Conservation (phyloP, 2,329 filamentous ascomycete species). For the Penicillium concentricum region DNA sequence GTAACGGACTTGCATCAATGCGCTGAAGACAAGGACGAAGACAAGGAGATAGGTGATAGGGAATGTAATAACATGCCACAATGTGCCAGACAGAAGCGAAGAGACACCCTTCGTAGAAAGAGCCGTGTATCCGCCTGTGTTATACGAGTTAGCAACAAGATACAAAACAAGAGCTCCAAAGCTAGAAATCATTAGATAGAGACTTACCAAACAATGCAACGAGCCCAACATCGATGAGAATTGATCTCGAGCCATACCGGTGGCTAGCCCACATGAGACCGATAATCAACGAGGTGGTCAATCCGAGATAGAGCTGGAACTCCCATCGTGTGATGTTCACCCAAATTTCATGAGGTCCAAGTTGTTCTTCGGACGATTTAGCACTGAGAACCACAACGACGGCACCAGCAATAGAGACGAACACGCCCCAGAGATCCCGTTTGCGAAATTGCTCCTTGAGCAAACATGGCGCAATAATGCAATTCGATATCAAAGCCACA, state of each 20-base stretch:
- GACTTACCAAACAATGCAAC: slow-evolving; percentile 85
- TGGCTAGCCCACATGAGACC: slow-evolving; percentile 79
- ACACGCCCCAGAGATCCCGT: slow-evolving; percentile 82
- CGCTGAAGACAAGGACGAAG: slow-evolving; percentile 74
- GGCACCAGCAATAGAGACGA: slow-evolving; percentile 82
- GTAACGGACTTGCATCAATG: slow-evolving; percentile 95
- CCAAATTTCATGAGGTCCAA: slow-evolving; percentile 89
- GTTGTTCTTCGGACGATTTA: slow-evolving; percentile 81
- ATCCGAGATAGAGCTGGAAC: slow-evolving; percentile 84
- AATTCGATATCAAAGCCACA: slow-evolving; percentile 95
- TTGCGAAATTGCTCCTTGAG: slow-evolving; percentile 85
- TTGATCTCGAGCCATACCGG: slow-evolving; percentile 78
- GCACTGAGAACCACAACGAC: slow-evolving; percentile 92
- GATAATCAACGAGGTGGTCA: slow-evolving; percentile 72
- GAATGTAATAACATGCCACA: slow-evolving; percentile 85
- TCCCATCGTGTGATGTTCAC: slow-evolving; percentile 80
- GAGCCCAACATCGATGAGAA: slow-evolving; percentile 87
- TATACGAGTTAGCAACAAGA: slow-evolving; percentile 14
- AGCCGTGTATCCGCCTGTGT: slow-evolving; percentile 90
- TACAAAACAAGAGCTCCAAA: not conserved
- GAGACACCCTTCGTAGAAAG: slow-evolving; percentile 95
- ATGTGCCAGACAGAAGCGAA: slow-evolving; percentile 86
- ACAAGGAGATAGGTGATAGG: slow-evolving; percentile 88
- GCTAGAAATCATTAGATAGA: not conserved
- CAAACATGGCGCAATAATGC: slow-evolving; percentile 90